A percentile compares a stretch with the other conserved stretches of the same genome.
phyloP scores from a whole-genome alignment of 441 rosid genomes.

The Erysimum pusillum region DNA sequence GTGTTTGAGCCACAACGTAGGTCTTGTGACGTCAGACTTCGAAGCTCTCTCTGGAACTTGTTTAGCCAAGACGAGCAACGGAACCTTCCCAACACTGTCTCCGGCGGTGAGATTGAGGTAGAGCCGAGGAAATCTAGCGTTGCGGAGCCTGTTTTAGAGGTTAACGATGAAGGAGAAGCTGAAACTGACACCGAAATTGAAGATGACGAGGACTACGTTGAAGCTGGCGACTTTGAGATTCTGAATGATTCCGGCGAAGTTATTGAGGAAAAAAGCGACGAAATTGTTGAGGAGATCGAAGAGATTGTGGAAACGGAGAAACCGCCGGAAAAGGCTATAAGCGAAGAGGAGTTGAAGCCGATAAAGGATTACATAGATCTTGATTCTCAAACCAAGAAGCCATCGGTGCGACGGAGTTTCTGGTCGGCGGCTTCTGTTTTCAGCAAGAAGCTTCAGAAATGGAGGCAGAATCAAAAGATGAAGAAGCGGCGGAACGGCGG shows the following conservation, averaged over 20 bases:
- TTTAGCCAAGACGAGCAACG: slow-evolving; percentile 80
- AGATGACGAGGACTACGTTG: slow-evolving; percentile 40
- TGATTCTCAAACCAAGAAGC: slow-evolving; percentile 81
- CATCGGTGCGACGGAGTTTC: slow-evolving; percentile 89
- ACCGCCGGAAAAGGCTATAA: slow-evolving; percentile 41
- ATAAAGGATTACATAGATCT: slow-evolving; percentile 98
- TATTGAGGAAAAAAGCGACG: slow-evolving; percentile 55
- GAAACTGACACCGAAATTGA: slow-evolving; percentile 56
- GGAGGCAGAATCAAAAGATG: slow-evolving; percentile 96
- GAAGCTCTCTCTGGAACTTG: slow-evolving; percentile 83
- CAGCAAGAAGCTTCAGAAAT: slow-evolving; percentile 94
- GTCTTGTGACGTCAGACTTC: slow-evolving; percentile 92
- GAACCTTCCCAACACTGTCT: slow-evolving; percentile 46
- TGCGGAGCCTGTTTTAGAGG: slow-evolving; percentile 69
- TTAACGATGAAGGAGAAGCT: slow-evolving; percentile 66
- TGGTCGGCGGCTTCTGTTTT: slow-evolving; percentile 98
- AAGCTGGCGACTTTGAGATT: slow-evolving; percentile 51
- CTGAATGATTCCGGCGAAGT: slow-evolving; percentile 61
- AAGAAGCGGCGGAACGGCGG: slow-evolving; percentile 75
- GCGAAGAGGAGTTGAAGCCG: slow-evolving; percentile 72
- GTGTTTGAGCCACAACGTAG: slow-evolving; percentile 94
- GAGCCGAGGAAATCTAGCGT: slow-evolving; percentile 65
- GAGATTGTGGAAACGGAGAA: slow-evolving; percentile 50
- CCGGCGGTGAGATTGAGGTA: slow-evolving; percentile 54
- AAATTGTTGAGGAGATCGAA: slow-evolving; percentile 64